Conservation (phyloP, 352 stramenopile genomes). For the Achlya hypogyna region DNA sequence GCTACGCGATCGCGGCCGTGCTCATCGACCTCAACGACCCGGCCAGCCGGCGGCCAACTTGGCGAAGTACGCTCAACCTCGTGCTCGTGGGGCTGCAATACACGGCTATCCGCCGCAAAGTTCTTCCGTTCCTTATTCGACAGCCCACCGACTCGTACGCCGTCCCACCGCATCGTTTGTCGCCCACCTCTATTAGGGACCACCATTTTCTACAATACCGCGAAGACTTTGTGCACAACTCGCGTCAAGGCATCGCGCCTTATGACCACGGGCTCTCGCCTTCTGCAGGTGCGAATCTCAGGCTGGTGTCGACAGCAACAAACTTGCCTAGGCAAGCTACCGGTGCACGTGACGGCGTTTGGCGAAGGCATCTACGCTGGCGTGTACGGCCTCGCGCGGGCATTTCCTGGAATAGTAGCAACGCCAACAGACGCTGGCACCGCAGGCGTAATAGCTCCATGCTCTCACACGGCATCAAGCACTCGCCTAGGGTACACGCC, state of each 20-base stretch:
- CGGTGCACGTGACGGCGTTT: constrained; percentile 9
- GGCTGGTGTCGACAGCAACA: too few relatives aligned
- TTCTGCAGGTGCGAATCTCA: too few relatives aligned
- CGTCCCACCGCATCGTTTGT: not conserved
- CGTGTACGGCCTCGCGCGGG: constrained; percentile 5
- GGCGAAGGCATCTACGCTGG: constrained; percentile 18
- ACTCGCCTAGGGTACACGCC: not conserved
- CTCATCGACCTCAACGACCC: constrained; percentile 12
- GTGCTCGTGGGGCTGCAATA: constrained; percentile 15
- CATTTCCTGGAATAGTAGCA: not conserved
- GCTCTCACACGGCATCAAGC: not conserved
- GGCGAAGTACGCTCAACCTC: constrained; percentile 8
- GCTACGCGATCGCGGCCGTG: constrained; percentile 8
- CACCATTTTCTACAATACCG: constrained; percentile 19
- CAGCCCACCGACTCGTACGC: not conserved
- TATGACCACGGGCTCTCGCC: constrained; percentile 1
- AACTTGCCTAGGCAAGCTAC: not conserved
- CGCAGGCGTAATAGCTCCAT: not conserved
- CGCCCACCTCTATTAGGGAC: not conserved
- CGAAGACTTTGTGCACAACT: constrained; percentile 16
- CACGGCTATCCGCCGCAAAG: constrained; percentile 4
- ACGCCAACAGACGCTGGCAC: not conserved
- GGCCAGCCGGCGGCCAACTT: not conserved
- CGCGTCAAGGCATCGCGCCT: not conserved
- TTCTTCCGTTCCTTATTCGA: constrained; percentile 1